Evolutionary conservation across 75 land plant species (phyloP).

Genomic region (Pinus taeda): DNA sequence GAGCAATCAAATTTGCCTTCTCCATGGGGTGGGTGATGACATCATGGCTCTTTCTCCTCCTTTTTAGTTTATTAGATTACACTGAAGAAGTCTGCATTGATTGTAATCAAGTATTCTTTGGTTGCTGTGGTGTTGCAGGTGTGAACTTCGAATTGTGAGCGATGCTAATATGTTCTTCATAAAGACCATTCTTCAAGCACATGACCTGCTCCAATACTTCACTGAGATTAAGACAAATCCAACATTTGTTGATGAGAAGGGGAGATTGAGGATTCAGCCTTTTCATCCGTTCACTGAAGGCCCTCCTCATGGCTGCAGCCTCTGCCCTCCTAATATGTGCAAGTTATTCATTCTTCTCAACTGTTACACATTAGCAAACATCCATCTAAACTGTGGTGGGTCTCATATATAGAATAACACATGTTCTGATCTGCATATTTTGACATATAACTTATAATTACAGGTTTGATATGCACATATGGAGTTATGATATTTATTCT

Average conservation of each 20-base stretch:
- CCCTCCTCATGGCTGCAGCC: constrained; percentile 57
- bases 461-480: no score
- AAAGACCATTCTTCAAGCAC: constrained; percentile 58
- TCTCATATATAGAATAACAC: neutral
- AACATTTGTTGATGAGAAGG: constrained; percentile 46
- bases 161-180: constrained; percentile 81
- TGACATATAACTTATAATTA: no score
- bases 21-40: no score
- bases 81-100: no score
- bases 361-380: neutral
- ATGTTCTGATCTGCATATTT: neutral
- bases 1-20: no score
- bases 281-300: constrained; percentile 40
- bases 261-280: constrained; percentile 63
- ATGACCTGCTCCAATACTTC: constrained; percentile 54
- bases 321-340: constrained; percentile 91
- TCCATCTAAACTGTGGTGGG: no score
- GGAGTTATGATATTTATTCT: no score
- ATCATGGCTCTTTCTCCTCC: no score
- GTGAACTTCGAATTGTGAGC: constrained; percentile 76
- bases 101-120: no score
- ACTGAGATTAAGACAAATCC: constrained; percentile 77
- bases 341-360: constrained; percentile 42
- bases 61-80: no score
- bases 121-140: no score